These are phyloP conservation scores for Cercophora newfieldiana DNA, from an alignment of 495 filamentous ascomycete genomes.

Conservation along the genomic window DNA sequence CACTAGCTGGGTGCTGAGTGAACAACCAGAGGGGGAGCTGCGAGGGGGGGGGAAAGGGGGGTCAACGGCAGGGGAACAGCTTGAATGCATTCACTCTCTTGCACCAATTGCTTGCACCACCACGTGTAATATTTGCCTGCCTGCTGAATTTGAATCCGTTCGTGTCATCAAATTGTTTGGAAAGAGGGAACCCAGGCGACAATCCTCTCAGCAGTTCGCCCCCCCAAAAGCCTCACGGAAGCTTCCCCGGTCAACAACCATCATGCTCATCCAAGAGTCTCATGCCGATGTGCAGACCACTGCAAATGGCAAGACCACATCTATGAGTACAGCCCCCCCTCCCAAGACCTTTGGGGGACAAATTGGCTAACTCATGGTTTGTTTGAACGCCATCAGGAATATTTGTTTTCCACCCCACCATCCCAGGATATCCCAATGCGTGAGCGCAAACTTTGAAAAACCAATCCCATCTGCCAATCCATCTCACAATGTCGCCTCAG, in stretches of 20 bases:
- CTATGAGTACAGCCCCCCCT: constrained; percentile 41
- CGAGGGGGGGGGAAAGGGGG: constrained; percentile 15
- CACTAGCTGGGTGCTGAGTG: constrained; percentile 5
- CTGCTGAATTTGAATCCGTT: background rate
- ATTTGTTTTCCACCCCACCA: constrained; percentile 83
- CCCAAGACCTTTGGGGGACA: background rate
- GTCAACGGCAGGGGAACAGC: background rate
- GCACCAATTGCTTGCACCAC: background rate
- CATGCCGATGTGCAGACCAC: constrained; percentile 42
- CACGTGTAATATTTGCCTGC: background rate
- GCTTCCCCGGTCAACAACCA: constrained; percentile 14
- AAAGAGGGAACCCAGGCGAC: background rate
- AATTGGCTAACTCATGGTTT: background rate
- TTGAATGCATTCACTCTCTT: background rate
- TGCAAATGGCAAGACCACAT: constrained; percentile 48
- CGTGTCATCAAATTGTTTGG: background rate
- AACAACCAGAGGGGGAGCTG: constrained; percentile 1
- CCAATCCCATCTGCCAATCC: background rate
- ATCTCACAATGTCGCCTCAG: constrained; percentile 27
- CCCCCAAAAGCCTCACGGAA: constrained; percentile 1
- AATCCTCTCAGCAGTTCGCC: background rate
- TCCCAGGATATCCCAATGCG: constrained; percentile 82
- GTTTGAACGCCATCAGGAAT: constrained; percentile 56
- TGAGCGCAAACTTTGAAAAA: constrained; percentile 30
- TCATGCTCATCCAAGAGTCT: constrained; percentile 50